phyloP scores from a whole-genome alignment of 2,329 filamentous ascomycete species.

The Penicillium verrucosum region DNA sequence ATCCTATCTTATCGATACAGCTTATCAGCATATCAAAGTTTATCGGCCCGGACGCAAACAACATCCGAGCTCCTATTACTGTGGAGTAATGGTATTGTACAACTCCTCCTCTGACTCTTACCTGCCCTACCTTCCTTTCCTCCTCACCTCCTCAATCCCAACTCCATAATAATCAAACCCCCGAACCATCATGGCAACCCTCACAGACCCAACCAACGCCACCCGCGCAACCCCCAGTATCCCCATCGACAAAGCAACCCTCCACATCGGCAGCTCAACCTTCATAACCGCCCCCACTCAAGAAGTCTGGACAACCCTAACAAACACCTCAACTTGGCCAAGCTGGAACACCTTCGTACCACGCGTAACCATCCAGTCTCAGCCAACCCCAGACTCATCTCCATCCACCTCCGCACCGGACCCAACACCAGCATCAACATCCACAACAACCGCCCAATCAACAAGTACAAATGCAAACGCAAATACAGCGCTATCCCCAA shows the following conservation, averaged over 20 bases:
- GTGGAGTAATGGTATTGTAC: background rate
- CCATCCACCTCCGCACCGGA: background rate
- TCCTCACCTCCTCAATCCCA: background rate
- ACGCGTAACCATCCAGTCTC: conserved; percentile 45
- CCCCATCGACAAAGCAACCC: conserved; percentile 26
- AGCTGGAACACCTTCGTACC: conserved; percentile 50
- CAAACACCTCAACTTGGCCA: conserved; percentile 46
- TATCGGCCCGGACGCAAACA: background rate
- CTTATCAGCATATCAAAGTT: background rate
- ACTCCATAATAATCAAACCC: background rate
- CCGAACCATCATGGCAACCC: conserved; percentile 5
- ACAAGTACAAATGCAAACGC: background rate
- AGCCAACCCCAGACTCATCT: conserved; percentile 26
- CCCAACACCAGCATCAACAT: conserved; percentile 10
- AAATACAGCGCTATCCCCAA: conserved; percentile 17
- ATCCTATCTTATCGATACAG: background rate
- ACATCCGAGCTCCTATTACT: background rate
- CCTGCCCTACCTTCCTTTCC: background rate
- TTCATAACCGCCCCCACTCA: conserved; percentile 42
- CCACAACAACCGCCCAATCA: conserved; percentile 4
- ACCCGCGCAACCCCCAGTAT: conserved; percentile 34
- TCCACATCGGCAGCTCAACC: conserved; percentile 35
- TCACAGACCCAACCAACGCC: conserved; percentile 20
- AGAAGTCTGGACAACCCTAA: conserved; percentile 44
- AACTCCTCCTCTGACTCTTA: background rate